Evolutionary conservation across 192 early-diverging fungal genomes (phyloP).

Genomic region (Umbelopsis sp.): DNA sequence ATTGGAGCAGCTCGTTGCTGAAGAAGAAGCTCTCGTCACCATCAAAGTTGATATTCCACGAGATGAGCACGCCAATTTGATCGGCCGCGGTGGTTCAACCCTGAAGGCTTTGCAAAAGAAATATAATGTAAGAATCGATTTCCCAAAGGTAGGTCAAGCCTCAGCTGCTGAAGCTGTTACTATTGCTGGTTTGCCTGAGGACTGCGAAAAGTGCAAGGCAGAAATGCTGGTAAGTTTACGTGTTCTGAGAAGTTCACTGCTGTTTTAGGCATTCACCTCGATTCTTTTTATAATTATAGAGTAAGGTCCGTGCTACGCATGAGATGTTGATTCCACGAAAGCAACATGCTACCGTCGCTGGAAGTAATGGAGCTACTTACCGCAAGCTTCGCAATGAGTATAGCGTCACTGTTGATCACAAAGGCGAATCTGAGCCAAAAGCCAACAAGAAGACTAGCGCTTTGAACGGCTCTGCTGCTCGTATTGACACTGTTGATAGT

Average conservation of each 20-base stretch:
- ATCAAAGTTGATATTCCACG: conserved; percentile 67
- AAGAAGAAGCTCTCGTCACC: conserved; percentile 62
- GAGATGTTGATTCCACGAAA: conserved; percentile 54
- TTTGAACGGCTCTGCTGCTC: conserved; percentile 27
- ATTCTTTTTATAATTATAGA: conserved; percentile 20
- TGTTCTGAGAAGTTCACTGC: background rate
- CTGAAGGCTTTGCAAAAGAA: conserved; percentile 72
- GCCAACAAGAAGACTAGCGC: conserved; percentile 18
- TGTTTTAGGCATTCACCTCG: background rate
- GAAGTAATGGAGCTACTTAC: conserved; percentile 50
- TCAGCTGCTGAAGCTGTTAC: conserved; percentile 40
- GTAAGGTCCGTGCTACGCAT: conserved; percentile 52
- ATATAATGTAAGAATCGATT: conserved; percentile 67
- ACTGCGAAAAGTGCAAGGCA: conserved; percentile 43
- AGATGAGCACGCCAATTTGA: conserved; percentile 76
- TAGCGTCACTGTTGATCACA: conserved; percentile 59
- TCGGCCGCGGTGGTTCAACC: conserved; percentile 74
- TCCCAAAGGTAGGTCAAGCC: conserved; percentile 43
- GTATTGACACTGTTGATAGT: conserved; percentile 40
- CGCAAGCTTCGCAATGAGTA: conserved; percentile 63
- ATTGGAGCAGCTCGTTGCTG: conserved; percentile 48
- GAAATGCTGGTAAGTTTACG: conserved; percentile 12
- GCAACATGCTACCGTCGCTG: conserved; percentile 50
- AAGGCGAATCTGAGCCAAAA: conserved; percentile 36
- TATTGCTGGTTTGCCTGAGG: conserved; percentile 59